Evolutionary conservation across 148 eudicot genomes (phyloP).

Genomic region (Spergularia marina): DNA sequence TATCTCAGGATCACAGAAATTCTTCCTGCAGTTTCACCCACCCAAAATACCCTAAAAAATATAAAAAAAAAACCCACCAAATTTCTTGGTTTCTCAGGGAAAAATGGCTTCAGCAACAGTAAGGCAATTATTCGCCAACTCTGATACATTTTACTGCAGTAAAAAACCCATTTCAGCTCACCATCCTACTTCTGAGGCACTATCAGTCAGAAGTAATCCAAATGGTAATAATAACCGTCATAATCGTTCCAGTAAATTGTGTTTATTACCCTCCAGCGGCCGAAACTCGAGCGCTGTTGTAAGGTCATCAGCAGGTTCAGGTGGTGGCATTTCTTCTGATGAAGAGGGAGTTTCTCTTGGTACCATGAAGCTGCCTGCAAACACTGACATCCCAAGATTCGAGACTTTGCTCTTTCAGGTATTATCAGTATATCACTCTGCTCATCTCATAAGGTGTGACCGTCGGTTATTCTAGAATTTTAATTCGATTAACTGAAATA

Average conservation of each 20-base stretch:
- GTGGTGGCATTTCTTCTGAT: slow-evolving; percentile 21
- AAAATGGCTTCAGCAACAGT: slow-evolving; percentile 29
- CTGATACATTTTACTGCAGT: not conserved
- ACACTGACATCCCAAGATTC: slow-evolving; percentile 74
- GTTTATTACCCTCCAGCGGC: slow-evolving; percentile 14
- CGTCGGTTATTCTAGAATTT: not conserved
- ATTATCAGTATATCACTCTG: not conserved
- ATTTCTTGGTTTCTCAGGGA: not conserved
- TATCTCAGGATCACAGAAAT: slow-evolving; percentile 14
- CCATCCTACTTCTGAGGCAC: slow-evolving; percentile 15
- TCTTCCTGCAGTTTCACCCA: not conserved
- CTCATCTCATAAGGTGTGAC: too few relatives aligned
- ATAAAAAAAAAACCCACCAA: not conserved
- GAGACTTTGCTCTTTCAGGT: slow-evolving; percentile 95
- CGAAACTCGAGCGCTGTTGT: slow-evolving; percentile 25
- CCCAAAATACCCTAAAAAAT: not conserved
- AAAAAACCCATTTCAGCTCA: not conserved
- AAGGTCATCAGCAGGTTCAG: slow-evolving; percentile 40
- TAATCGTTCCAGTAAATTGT: not conserved
- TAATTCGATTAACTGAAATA: not conserved
- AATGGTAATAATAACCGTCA: not conserved
- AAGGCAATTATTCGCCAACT: slow-evolving; percentile 14
- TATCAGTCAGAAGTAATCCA: slow-evolving; percentile 12
- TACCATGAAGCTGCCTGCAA: slow-evolving; percentile 73
- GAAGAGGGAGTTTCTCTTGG: slow-evolving; percentile 89